Percentiles rank a stretch among this genome's conserved stretches.
Conservation (phyloP, 805 yeast species). For the Torulaspora quercuum region DNA sequence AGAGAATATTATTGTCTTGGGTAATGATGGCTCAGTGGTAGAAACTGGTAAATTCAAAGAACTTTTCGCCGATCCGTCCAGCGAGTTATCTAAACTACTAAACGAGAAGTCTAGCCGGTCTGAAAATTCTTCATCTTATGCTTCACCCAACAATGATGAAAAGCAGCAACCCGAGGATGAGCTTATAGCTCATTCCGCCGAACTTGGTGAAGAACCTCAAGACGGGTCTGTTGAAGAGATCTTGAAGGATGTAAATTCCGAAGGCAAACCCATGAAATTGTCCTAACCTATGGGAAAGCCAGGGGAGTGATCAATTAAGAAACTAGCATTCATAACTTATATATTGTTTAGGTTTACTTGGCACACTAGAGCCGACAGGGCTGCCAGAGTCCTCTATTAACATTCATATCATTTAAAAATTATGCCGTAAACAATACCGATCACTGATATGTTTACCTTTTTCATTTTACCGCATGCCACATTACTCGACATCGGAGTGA, state of each 20-base stretch:
- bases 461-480: no score
- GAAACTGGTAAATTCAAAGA: slow-evolving; percentile 66
- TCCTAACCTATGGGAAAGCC: slow-evolving; percentile 4
- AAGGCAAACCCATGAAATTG: slow-evolving; percentile 21
- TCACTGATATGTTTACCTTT: no score
- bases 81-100: slow-evolving; percentile 40
- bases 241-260: slow-evolving; percentile 22
- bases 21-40: slow-evolving; percentile 73
- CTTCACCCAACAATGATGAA: slow-evolving; percentile 5
- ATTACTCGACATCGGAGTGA: no score
- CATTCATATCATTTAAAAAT: slow-evolving; percentile 1
- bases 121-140: slow-evolving; percentile 9
- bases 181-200: slow-evolving; percentile 7
- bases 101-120: slow-evolving; percentile 36
- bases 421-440: no score
- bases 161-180: slow-evolving; percentile 13
- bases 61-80: slow-evolving; percentile 46
- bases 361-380: not conserved
- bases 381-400: not conserved
- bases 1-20: slow-evolving; percentile 78
- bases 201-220: slow-evolving; percentile 5
- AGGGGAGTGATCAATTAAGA: no score
- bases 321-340: slow-evolving; percentile 1
- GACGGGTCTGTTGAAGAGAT: slow-evolving; percentile 25
- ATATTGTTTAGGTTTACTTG: not conserved